Evolutionary conservation across 1,284 basidiomycete genomes (phyloP).

Genomic region (Ganoderma lucidum): DNA sequence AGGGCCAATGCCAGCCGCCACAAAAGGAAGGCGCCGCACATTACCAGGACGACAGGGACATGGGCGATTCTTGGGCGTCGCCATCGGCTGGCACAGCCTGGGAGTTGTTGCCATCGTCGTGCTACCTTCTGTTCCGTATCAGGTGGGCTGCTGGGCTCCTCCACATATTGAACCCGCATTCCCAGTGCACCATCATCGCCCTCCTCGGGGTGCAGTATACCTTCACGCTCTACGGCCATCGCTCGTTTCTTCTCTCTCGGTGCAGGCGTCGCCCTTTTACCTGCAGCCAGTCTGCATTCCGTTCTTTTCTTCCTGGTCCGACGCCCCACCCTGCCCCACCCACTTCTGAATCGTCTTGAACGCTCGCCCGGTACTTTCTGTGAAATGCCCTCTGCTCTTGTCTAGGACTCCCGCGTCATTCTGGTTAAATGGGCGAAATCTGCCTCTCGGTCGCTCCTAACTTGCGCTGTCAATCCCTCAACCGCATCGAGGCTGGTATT

Average conservation of each 20-base stretch:
- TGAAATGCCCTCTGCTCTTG: slow-evolving; percentile 36
- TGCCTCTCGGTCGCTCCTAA: slow-evolving; percentile 76
- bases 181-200: slow-evolving; percentile 9
- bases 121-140: slow-evolving; percentile 28
- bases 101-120: slow-evolving; percentile 30
- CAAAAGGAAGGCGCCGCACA: slow-evolving; percentile 20
- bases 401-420: slow-evolving; percentile 28
- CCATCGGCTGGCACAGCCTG: slow-evolving; percentile 28
- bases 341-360: slow-evolving; percentile 17
- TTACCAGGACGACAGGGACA: slow-evolving; percentile 28
- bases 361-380: slow-evolving; percentile 29
- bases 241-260: slow-evolving; percentile 31
- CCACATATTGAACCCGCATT: slow-evolving; percentile 18
- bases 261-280: slow-evolving; percentile 37
- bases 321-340: slow-evolving; percentile 11
- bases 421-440: slow-evolving; percentile 50
- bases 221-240: slow-evolving; percentile 21
- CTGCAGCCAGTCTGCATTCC: slow-evolving; percentile 50
- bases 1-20: not conserved
- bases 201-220: slow-evolving; percentile 5
- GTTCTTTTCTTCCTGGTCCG: slow-evolving; percentile 40
- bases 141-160: slow-evolving; percentile 8
- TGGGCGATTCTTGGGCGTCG: slow-evolving; percentile 14
- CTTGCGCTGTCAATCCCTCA: slow-evolving; percentile 71
- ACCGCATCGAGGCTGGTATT: slow-evolving; percentile 53